Conservation (phyloP, 805 yeast genomes). For the Wickerhamiella brachini region DNA sequence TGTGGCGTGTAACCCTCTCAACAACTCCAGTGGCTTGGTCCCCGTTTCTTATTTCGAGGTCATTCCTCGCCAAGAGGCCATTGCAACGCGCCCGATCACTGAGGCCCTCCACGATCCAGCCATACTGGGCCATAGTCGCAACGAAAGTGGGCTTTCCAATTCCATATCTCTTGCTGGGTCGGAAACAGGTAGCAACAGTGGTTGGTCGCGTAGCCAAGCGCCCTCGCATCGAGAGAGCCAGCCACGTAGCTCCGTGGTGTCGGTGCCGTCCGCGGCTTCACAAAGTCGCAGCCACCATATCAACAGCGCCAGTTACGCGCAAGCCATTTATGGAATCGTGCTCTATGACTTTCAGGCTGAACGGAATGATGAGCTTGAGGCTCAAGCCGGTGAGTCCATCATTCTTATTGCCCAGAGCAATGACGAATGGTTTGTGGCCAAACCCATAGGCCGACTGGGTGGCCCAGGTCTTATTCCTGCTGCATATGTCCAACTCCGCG, state of each 20-base stretch:
- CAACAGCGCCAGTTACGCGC: background rate
- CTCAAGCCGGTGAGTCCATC: slow-evolving; percentile 73
- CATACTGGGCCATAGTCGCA: background rate
- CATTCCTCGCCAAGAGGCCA: slow-evolving; percentile 29
- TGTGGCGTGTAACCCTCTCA: slow-evolving; percentile 78
- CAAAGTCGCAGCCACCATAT: background rate
- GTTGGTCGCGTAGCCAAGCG: background rate
- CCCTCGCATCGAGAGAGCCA: background rate
- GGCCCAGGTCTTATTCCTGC: slow-evolving; percentile 97
- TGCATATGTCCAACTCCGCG: slow-evolving; percentile 73
- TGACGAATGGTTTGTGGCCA: slow-evolving; percentile 95
- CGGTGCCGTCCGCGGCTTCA: background rate
- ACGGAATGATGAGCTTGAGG: slow-evolving; percentile 68
- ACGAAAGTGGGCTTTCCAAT: background rate
- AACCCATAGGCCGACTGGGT: slow-evolving; percentile 86
- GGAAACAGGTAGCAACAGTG: background rate
- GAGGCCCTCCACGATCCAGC: slow-evolving; percentile 13
- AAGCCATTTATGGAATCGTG: slow-evolving; percentile 62
- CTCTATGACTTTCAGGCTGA: slow-evolving; percentile 80
- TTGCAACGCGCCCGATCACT: slow-evolving; percentile 20
- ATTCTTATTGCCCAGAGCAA: slow-evolving; percentile 94
- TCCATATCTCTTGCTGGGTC: background rate
- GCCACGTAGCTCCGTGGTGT: background rate
- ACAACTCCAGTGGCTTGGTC: slow-evolving; percentile 68
- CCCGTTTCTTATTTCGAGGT: slow-evolving; percentile 76